phyloP scores from a whole-genome alignment of 352 stramenopile genomes.

The Phytophthora pini region DNA sequence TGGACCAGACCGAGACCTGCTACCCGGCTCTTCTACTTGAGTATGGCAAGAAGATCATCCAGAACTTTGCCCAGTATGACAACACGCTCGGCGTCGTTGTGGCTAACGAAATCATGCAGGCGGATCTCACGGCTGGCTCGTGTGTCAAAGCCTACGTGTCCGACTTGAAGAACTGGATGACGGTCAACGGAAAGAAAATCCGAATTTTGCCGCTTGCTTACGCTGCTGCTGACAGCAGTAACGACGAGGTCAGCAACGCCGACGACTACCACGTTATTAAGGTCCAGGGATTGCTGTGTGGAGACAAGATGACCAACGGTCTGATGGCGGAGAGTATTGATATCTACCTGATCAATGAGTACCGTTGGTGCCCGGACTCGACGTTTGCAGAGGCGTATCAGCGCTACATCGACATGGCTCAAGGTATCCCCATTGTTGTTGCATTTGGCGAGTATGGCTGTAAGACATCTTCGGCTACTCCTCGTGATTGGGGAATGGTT shows the following conservation, averaged over 20 bases:
- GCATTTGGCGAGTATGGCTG: slow-evolving; percentile 87
- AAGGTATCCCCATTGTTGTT: slow-evolving; percentile 84
- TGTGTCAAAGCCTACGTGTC: slow-evolving; percentile 88
- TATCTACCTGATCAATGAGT: slow-evolving; percentile 91
- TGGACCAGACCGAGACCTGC: slow-evolving; percentile 79
- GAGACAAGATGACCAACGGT: slow-evolving; percentile 84
- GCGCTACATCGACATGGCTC: slow-evolving; percentile 70
- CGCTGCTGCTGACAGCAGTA: slow-evolving; percentile 82
- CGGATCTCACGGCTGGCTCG: slow-evolving; percentile 69
- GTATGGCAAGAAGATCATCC: slow-evolving; percentile 89
- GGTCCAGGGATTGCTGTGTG: slow-evolving; percentile 85
- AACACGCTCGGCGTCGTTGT: slow-evolving; percentile 87
- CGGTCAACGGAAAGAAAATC: slow-evolving; percentile 83
- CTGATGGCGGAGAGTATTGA: slow-evolving; percentile 87
- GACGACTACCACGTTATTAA: slow-evolving; percentile 87
- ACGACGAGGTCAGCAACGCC: slow-evolving; percentile 58
- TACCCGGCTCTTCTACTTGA: slow-evolving; percentile 86
- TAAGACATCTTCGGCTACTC: slow-evolving; percentile 50
- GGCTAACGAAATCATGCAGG: slow-evolving; percentile 91
- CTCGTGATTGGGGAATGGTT: slow-evolving; percentile 80
- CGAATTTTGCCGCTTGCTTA: slow-evolving; percentile 83
- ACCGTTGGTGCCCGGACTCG: slow-evolving; percentile 81
- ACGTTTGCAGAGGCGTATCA: slow-evolving; percentile 78
- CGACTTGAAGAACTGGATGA: slow-evolving; percentile 91
- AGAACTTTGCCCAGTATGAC: slow-evolving; percentile 90